Evolutionary conservation across 495 filamentous ascomycete genomes (phyloP), one percentile per base, ranked within the genome.

Genomic region (Annulohypoxylon stygium): DNA sequence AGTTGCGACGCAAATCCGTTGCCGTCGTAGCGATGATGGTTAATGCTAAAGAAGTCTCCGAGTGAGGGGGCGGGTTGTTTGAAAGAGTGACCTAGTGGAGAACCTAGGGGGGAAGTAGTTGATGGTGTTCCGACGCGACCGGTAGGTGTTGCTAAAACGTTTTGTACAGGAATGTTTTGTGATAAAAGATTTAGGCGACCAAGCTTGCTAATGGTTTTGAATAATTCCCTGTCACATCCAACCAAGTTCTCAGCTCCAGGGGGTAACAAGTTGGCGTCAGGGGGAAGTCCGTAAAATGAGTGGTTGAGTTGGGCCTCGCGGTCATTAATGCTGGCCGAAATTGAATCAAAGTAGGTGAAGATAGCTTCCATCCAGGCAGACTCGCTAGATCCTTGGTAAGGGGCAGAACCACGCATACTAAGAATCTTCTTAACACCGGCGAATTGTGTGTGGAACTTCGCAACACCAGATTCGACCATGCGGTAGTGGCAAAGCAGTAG

Each of bases 331-430:
- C 92, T 93, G 30, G 93, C 93, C 0, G 93, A 94, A 83, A 97
- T 92, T n/a, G 93, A 94, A 78, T 97, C 95, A 73, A 97, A 93
- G 88, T 94, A 97, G 14, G 94, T 96, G 76, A 98, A 98, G 76
- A 97, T 90, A n/a, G 93, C 90, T 68, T 97, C 93, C 84, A 97
- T 94, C 95, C 95, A 98, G 4, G 86, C 83, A 70, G 87, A 88
- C 53, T 86, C 85, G 47, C 89, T 91, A 34, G 93, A 89, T 61
- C 93, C 91, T 14, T 90, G 88, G 45, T 90, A 84, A 16, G 86
- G 79, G 33, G 87, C 88, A 25, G 89, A 88, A 69, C 92, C 87
- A 61, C 95, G 88, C 82, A 98, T 90, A 10, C 91, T 88, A 10
- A 98, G 88, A 55, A 98, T 89, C 83, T 96, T 95, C 78, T 95